phyloP scores from a whole-genome alignment of 1,139 yeast genomes.

The Candida sp. region DNA sequence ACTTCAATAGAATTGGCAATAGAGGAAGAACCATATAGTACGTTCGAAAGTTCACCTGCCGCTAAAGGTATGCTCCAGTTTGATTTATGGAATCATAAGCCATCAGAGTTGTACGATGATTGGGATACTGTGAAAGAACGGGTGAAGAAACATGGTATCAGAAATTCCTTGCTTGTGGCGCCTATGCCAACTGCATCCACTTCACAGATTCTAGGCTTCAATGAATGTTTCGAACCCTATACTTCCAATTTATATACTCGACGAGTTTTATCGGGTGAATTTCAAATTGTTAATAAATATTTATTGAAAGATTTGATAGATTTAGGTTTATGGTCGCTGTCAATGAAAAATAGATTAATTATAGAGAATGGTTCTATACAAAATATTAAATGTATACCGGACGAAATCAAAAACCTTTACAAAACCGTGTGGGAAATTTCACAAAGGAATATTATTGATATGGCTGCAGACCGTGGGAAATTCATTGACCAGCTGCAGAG shows the following conservation, averaged over 20 bases:
- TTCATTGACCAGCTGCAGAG: slow-evolving; percentile 95
- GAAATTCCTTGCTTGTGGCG: slow-evolving; percentile 83
- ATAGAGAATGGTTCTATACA: slow-evolving; percentile 87
- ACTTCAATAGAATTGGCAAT: slow-evolving; percentile 73
- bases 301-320: slow-evolving; percentile 78
- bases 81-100: slow-evolving; percentile 78
- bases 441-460: slow-evolving; percentile 81
- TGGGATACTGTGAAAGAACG: slow-evolving; percentile 70
- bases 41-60: slow-evolving; percentile 79
- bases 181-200: slow-evolving; percentile 98
- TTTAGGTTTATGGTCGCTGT: slow-evolving; percentile 76
- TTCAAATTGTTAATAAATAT: slow-evolving; percentile 85
- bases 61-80: slow-evolving; percentile 75
- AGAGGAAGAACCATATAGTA: slow-evolving; percentile 61
- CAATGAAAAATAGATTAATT: slow-evolving; percentile 78
- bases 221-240: slow-evolving; percentile 90
- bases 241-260: slow-evolving; percentile 86
- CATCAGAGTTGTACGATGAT: slow-evolving; percentile 63
- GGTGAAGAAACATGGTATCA: slow-evolving; percentile 59
- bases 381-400: slow-evolving; percentile 71
- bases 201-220: slow-evolving; percentile 84
- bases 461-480: slow-evolving; percentile 96
- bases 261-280: slow-evolving; percentile 85
- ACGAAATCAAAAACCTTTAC: slow-evolving; percentile 71
- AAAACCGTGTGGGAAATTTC: slow-evolving; percentile 98